Conservation (phyloP, 495 filamentous ascomycete genomes). For the Thermothielavioides terrestris region DNA sequence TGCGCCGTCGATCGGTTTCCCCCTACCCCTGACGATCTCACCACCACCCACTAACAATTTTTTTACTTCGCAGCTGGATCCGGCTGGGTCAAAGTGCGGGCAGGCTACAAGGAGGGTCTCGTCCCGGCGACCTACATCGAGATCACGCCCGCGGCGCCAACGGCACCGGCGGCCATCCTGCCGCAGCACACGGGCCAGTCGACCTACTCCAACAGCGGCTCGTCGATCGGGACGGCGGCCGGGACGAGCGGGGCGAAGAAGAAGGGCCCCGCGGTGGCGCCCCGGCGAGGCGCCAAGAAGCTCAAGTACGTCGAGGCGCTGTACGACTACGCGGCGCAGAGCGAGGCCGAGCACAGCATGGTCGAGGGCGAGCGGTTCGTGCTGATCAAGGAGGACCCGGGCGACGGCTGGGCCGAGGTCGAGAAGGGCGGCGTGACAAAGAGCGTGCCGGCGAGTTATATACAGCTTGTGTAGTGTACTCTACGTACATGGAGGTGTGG, state of each 20-base stretch:
- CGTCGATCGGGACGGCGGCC: conserved; percentile 48
- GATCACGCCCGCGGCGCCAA: conserved; percentile 17
- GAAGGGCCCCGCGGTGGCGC: conserved; percentile 88
- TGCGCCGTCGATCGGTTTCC: too few species aligned
- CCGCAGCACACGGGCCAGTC: conserved; percentile 48
- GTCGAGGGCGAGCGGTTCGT: conserved; percentile 85
- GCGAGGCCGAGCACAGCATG: conserved; percentile 84
- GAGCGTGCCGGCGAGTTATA: conserved; percentile 90
- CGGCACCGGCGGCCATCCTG: conserved; percentile 47
- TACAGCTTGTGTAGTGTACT: conserved; percentile 71
- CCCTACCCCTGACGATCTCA: too few species aligned
- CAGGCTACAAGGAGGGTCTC: conserved; percentile 62
- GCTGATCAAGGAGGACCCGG: conserved; percentile 69
- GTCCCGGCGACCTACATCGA: conserved; percentile 73
- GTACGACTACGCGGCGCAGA: conserved; percentile 84
- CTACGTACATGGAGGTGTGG: background rate
- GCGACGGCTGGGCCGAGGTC: conserved; percentile 95
- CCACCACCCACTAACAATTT: background rate
- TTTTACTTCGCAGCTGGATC: conserved; percentile 58
- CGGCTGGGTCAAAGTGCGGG: conserved; percentile 79
- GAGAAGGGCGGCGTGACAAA: conserved; percentile 83
- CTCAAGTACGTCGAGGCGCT: conserved; percentile 88
- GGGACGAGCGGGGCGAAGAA: conserved; percentile 55
- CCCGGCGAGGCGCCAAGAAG: conserved; percentile 86
- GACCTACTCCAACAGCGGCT: conserved; percentile 73